These are phyloP conservation scores for Schoenoplectus tabernaemontani DNA, from an alignment of 202 grass and related monocot species.

Conservation along the genomic window DNA sequence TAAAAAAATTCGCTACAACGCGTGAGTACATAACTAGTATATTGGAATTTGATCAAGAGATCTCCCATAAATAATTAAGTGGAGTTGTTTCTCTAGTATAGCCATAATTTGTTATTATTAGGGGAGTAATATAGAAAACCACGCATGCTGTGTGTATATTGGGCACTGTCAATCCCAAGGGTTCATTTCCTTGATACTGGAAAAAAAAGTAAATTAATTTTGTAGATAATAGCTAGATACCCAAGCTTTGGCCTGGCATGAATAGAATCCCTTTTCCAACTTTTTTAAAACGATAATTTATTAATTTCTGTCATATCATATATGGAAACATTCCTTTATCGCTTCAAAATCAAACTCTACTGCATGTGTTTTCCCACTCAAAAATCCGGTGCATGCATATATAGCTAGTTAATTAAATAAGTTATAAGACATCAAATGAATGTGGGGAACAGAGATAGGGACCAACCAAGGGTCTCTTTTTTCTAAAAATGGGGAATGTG, in stretches of 20 bases:
- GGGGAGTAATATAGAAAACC: too few species aligned
- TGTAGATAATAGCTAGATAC: not conserved
- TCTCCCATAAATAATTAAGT: too few species aligned
- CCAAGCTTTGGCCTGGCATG: not conserved
- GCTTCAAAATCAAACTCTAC: not conserved
- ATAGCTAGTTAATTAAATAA: not conserved
- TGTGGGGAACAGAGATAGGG: not conserved
- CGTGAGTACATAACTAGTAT: too few species aligned
- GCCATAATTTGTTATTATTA: too few species aligned
- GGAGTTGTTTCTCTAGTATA: too few species aligned
- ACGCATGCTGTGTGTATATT: not conserved
- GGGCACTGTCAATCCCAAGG: not conserved
- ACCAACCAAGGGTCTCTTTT: conserved; percentile 7
- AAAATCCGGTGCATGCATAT: not conserved
- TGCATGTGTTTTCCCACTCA: not conserved
- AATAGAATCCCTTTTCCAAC: not conserved
- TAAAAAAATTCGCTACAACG: too few species aligned
- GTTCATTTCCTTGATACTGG: not conserved
- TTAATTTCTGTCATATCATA: not conserved
- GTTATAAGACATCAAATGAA: not conserved
- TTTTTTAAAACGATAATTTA: not conserved
- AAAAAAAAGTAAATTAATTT: not conserved
- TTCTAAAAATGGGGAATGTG: conserved; percentile 23
- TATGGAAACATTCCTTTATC: not conserved
- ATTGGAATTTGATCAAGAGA: too few species aligned